Evolutionary conservation across 2,329 filamentous ascomycete genomes (phyloP), one percentile per base, ranked within the genome.

Genomic region (Hymenoscyphus repandus): DNA sequence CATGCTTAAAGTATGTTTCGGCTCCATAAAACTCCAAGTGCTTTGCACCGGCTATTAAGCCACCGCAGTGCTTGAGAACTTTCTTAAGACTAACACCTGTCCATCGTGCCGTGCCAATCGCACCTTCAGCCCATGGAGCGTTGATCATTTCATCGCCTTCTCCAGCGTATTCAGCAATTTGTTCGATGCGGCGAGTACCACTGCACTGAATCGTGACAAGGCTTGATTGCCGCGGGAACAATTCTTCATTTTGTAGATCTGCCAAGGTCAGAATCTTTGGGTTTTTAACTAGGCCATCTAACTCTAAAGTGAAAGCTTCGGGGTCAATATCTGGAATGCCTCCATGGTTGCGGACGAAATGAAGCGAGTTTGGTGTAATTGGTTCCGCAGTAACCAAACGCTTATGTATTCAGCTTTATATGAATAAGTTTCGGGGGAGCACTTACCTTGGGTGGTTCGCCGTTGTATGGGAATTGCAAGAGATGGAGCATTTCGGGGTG

Each of bases 261-360:
- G 47, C 47, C 6, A 60, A 18, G 1, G 56, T 58, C 15, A 60
- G 51, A 11, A 48, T 49, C 37, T 55, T 54, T 2, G 58, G 58
- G 1, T 54, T 51, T 12, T 59, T 58, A 1, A 60, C 58, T 13
- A 60, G 40, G 13, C 59, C 59, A 10, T 31, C 57, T 36, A 60
- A 30, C 33, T 58, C 58, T 9, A 60, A 54, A 11, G 52, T 53
- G 33, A 70, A 84, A 2, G 75, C 70, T 0, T 78, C 72, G 1
- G 74, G 68, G 7, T 85, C 74, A 48, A 88, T 86, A 6, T 78
- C 70, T 0, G 86, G 86, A 15, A 89, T 80, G 0, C 85, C 84
- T 9, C 85, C 84, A 54, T 89, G 85, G 52, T 89, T 89, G 6
- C 85, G 74, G 0, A 89, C 80, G 56, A 86, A 89, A 57, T 83